Evolutionary conservation across 2,329 filamentous ascomycete species (phyloP), one percentile per base, ranked within the genome.

Genomic region (Xylaria digitata): DNA sequence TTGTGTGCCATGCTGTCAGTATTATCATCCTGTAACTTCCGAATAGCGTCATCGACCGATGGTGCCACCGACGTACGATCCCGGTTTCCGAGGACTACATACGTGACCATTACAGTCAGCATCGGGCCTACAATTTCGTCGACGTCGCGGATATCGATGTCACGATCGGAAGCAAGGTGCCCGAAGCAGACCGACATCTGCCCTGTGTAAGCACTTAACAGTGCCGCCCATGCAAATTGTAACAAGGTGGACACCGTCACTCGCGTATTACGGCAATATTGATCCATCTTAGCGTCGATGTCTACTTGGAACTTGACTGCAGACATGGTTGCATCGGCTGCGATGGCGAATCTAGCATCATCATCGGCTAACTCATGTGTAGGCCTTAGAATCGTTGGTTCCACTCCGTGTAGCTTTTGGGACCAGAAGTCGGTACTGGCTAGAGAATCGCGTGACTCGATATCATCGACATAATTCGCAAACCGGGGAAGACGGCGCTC

Each of bases 1-100:
- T 61, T 61, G 19, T 61, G 59, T 23, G 40, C 49, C 59, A 61
- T 61, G 50, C 59, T 61, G n/a, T 48, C 50, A n/a, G 59, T 55
- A 55, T 55, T 61, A 17, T 55, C 50, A 15, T 54, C 37, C 42
- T 61, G 59, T 34, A 61, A 48, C 30, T 55, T 55, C 9, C 49
- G 49, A 48, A 61, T 61, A 8, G 23, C 40, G 13, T 55, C 50
- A 19, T 54, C 40, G 40, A 61, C 26, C 19, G 46, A 52, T 15
- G 19, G 15, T 32, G 56, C 13, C 3, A n/a, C 21, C 19, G 23
- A 17, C n/a, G n/a, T n/a, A 48, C 11, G 1, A 19, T 37, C 55
- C n/a, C 7, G 46, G 17, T 9, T 43, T 43, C 46, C 23, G 19
- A 60, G 34, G 17, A 50, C 21, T 23, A 60, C 57, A 9, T 43